Conservation (phyloP, 2,329 filamentous ascomycete species). For the Davidsoniella virescens region DNA sequence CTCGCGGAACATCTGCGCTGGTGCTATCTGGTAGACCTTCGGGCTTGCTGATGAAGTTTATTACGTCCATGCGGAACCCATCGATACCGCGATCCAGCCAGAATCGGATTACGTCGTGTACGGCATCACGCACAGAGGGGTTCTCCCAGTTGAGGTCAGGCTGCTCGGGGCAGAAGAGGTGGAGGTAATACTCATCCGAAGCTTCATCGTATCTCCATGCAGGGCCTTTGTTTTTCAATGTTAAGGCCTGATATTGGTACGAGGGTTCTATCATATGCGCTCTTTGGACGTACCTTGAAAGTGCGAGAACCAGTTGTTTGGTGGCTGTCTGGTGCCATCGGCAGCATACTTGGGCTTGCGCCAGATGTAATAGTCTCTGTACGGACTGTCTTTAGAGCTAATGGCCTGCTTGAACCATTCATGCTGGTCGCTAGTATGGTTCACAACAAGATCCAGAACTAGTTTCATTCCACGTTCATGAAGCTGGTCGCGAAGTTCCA, state of each 20-base stretch:
- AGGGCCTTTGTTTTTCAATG: conserved; percentile 19
- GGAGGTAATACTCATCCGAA: conserved; percentile 41
- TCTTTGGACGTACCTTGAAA: conserved; percentile 6
- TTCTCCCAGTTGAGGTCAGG: conserved; percentile 71
- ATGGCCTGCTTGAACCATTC: conserved; percentile 55
- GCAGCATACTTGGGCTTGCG: conserved; percentile 37
- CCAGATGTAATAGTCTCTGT: conserved; percentile 52
- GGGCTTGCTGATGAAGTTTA: conserved; percentile 51
- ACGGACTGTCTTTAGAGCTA: conserved; percentile 34
- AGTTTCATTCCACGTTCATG: conserved; percentile 51
- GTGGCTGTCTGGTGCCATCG: conserved; percentile 41
- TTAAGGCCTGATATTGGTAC: not conserved
- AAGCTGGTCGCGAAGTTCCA: conserved; percentile 41
- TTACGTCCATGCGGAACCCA: conserved; percentile 51
- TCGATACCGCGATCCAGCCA: conserved; percentile 55
- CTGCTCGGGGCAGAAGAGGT: conserved; percentile 53
- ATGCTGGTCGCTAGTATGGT: conserved; percentile 49
- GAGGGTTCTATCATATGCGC: not conserved
- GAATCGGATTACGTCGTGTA: conserved; percentile 54
- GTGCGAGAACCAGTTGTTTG: conserved; percentile 37
- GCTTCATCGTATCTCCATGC: conserved; percentile 34
- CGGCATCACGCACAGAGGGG: conserved; percentile 43
- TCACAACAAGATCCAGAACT: conserved; percentile 57
- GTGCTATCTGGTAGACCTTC: conserved; percentile 34
- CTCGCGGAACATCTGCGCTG: conserved; percentile 17